Evolutionary conservation across 2,329 filamentous ascomycete species (phyloP), one percentile per base, ranked within the genome.

Genomic region (Sporothrix variecibatus): DNA sequence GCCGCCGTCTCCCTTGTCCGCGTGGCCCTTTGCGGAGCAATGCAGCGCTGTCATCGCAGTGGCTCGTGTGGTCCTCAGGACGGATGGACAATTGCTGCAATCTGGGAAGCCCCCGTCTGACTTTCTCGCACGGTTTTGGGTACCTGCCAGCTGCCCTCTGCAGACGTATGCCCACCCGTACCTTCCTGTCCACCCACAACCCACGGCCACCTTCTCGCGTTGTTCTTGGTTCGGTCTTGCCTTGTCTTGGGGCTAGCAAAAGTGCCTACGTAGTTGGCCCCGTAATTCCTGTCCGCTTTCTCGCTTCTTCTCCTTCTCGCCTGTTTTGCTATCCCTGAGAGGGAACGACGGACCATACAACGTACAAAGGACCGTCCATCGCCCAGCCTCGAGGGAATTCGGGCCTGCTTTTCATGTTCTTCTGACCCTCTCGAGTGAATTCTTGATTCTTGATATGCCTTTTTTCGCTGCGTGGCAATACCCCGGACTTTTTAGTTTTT

Each of bases 211-310:
- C 34, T 28, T 65, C 62, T 28, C 38, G 43, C 49, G 31, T 17
- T 51, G 20, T 31, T 73, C 40, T 62, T 62, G 51, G 51, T 49
- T 23, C 51, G 46, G 28, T 62, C 53, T 65, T 64, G 58, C 31
- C 17, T 67, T 49, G 31, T 26, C 56, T 43, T 23, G 31, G 49
- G 60, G 12, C 11, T 12, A 26, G 62, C n/a, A 65, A 70, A 51
- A 53, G 46, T 53, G 56, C 20, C n/a, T 73, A 73, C 67, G 72
- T 71, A 73, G 72, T 49, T 62, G 49, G 62, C 68, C 56, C 72
- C 72, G 58, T 73, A 56, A 58, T 60, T 73, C 40, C 56, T 68
- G 34, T 43, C 38, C 11, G 53, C 26, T 3, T 12, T 51, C 17
- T 31, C 43, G 9, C 17, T 34, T 31, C 12, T 26, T n/a, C 34